Evolutionary conservation across 805 yeast species (phyloP), one percentile per base, ranked within the genome.

Genomic region (Lipomyces yamadae): DNA sequence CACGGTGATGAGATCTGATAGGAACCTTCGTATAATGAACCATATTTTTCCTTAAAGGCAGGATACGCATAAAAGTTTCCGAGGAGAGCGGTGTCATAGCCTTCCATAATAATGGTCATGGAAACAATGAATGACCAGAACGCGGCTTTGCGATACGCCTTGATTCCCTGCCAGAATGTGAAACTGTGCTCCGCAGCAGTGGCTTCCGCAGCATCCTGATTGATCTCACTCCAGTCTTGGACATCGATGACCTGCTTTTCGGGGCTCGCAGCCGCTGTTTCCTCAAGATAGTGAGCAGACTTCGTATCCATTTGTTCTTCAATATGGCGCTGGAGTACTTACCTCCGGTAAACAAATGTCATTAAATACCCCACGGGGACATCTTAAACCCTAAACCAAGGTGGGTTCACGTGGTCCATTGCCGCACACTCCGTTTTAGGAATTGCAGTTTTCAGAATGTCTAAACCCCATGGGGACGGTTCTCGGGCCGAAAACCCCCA

Each of bases 111-210:
- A 66, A 83, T 74, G 48, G 83, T 80, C 6, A 80, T 72, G 3
- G 84, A 80, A 53, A 83, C 73, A 42, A 81, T 73, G 15, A 82
- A 66, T 2, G 85, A 80, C 86, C 86, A 84, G 66, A 79, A 70
- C 48, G 79, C 80, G 15, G 85, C 85, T 65, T 76, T 78, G n/a
- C 84, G 84, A 72, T 81, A 81, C 18, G 37, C 48, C 55, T 56
- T 61, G 55, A 61, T 18, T 13, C 60, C 63, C 15, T 37, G 24
- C n/a, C 39, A 15, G n/a, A 30, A 15, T 18, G 56, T n/a, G 42
- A 42, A 13, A 37, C 18, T 32, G 45, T 58, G 61, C 45, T 58
- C 61, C 18, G 18, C 42, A 15, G n/a, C 33, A 18, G 56, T 29
- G 18, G 56, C 61, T 34, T 24, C 35, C 56, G 29, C 30, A 37